Evolutionary conservation across 2,329 filamentous ascomycete genomes (phyloP), one percentile per base, ranked within the genome.

Genomic region (Daldinia sp.): DNA sequence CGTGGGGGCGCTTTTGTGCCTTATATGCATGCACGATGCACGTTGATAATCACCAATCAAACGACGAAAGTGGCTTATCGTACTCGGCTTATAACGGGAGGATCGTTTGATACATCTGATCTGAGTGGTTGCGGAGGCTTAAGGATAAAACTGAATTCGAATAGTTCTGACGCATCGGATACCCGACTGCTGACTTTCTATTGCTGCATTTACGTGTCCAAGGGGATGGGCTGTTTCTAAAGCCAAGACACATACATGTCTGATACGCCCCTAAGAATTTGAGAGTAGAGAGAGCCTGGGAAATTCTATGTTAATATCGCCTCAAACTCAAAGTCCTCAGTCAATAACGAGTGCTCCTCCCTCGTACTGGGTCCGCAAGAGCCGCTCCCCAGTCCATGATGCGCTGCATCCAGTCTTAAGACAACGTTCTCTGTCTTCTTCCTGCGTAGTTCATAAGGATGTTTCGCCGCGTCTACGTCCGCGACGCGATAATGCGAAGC

Each of bases 321-420:
- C 71, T 80, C 78, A 34, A 79, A 76, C 45, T 80, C 75, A 62
- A 80, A 83, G 34, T 78, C 76, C 57, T 70, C 71, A 15, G 75
- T 76, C 61, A 74, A 67, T 35, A 85, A 72, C 58, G 77, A 75
- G 71, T 85, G 83, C 71, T 81, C 70, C 4, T 79, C 77, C 73
- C 83, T 70, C 2, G 83, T 85, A 67, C 80, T 81, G 0, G 86
- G 87, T 10, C 87, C 87, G 74, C 87, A 90, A 27, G 83, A 86
- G 3, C 83, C 87, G 10, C 82, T 87, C 0, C 87, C 87, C n/a
- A 90, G 69, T 0, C 87, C 87, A 73, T 89, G 86, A 73, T 89
- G 86, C 63, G 77, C 77, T 71, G 82, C 85, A 76, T 90, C 87
- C 43, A 90, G 72, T 56, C 86, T 78, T 13, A 89, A 72, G 27